Percentiles rank a stretch among this genome's conserved stretches.
Conservation (phyloP, 176 grass and related monocot species). For the Hordeum vulgare region MorexV3_pseudomolecules_assembly NC_058519.1:46592861-46593360, state of each 20-base stretch:
- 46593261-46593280: no score
- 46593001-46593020: conserved; percentile 13
- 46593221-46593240: no score
- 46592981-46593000: conserved; percentile 25
- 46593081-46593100: neutral
- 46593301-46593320: no score
- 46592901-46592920: conserved; percentile 6
- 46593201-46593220: no score
- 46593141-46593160: no score
- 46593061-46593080: conserved; percentile 29
- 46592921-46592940: neutral
- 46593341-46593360: no score
- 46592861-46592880: neutral
- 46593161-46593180: no score
- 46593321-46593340: no score
- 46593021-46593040: neutral
- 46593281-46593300: no score
- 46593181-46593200: no score
- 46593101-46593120: neutral
- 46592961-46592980: conserved; percentile 38
- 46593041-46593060: conserved; percentile 26
- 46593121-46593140: no score
- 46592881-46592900: neutral
- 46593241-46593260: no score
- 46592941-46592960: neutral